Conservation (phyloP, 768 basidiomycete genomes). For the Amanita rubescens region DNA sequence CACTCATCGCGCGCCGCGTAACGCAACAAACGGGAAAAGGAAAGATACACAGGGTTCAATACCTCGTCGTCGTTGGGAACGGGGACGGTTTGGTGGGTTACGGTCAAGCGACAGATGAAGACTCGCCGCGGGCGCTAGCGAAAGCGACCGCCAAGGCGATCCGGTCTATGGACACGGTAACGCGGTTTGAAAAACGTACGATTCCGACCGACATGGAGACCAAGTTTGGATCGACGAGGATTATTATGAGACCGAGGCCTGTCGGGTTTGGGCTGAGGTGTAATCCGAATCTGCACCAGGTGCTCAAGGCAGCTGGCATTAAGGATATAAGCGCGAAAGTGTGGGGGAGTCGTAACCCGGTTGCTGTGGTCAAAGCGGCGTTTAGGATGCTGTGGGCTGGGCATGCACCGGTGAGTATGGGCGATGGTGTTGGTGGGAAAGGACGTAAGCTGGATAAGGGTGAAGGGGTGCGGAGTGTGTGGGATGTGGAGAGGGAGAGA, state of each 20-base stretch:
- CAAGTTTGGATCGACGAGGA: conserved; percentile 79
- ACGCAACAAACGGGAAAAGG: conserved; percentile 93
- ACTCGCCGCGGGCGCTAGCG: conserved; percentile 40
- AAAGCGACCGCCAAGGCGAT: conserved; percentile 65
- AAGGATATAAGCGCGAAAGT: conserved; percentile 94
- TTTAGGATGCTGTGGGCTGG: conserved; percentile 83
- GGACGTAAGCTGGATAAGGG: conserved; percentile 71
- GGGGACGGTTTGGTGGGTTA: conserved; percentile 78
- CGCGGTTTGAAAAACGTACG: conserved; percentile 92
- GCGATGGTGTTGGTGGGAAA: conserved; percentile 71
- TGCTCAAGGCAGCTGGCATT: conserved; percentile 91
- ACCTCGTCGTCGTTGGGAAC: conserved; percentile 71
- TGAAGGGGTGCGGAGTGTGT: conserved; percentile 56
- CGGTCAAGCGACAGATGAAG: conserved; percentile 73
- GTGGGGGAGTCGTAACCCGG: conserved; percentile 83
- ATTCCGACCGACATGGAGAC: conserved; percentile 83
- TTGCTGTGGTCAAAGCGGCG: conserved; percentile 81
- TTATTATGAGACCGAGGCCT: conserved; percentile 75
- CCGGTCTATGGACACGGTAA: conserved; percentile 86
- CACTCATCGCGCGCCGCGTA: conserved; percentile 49
- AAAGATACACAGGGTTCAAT: conserved; percentile 59
- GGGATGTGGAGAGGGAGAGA: conserved; percentile 73
- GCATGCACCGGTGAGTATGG: conserved; percentile 72
- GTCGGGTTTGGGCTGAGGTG: conserved; percentile 90
- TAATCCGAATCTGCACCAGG: conserved; percentile 82